Base-by-base conservation (phyloP, 148 eudicot species). In the Pharnaceum exiguum region DNA sequence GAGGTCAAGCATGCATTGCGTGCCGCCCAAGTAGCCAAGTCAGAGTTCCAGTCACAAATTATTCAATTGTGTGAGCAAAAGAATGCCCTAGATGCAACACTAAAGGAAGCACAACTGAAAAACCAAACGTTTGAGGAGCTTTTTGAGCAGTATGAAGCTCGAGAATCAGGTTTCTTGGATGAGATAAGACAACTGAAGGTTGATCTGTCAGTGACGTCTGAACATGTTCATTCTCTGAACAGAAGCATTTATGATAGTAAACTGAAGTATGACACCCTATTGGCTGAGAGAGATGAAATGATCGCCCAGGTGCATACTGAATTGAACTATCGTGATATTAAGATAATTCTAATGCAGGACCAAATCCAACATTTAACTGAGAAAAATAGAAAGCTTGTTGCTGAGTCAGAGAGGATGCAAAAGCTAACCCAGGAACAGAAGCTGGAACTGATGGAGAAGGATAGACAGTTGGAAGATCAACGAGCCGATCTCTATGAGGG, bases 271-370 rank as follows among this genome's bases (percentile, higher is more conserved):
- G 82, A 80, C 72, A 71, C 39, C 60, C 70, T 88, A 51, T 51
- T 63, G 78, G 78, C 72, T 0, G 88, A 88, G 71, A 93, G 76
- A 74, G 90, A 83, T 19, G 79, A 65, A 55, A 23, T 49, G 11
- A 53, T 51, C 32, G 87, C 94, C 24, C 70, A 74, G 63, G 16
- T 85, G 26, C 82, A 81, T 35, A 71, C 86, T 43, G 86, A 81
- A 30, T 28, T 75, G 57, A 51, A 62, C 43, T 49, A 49, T 18
- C 42, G 60, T 15, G 77, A 70, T 28, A 69, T 55, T 29, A 46
- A 67, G 42, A 72, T 83, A 2, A 46, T 39, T 35, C 67, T 66
- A 48, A 59, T 83, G 73, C 80, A 79, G 63, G 70, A 8, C 21
- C 66, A 29, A 8, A 48, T 82, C 33, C 28, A 23, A 11, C 69